Base-by-base conservation (phyloP, 768 basidiomycete genomes). In the Leccinum imitatum region DNA sequence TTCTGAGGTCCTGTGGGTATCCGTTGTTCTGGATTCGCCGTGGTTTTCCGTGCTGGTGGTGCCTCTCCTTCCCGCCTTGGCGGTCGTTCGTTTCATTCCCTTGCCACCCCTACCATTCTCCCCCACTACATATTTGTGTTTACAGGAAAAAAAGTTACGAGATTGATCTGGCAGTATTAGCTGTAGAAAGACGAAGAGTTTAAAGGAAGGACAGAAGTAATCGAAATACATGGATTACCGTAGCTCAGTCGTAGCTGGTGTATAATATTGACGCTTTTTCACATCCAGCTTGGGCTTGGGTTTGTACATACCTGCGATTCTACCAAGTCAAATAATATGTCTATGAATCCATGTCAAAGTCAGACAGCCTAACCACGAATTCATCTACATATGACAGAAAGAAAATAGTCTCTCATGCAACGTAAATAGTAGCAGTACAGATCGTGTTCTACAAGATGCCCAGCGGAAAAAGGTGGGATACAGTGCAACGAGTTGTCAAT, bases 161-260 rank as follows among this genome's bases (percentile, higher is more conserved):
- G 67, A 61, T 56, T 65, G 63, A 71, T 73, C 70, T 67, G 67
- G 68, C 60, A 63, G 58, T 65, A 60, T 63, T 68, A 65, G 62
- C 57, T 54, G 61, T 72, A 72, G 69, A 73, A 46, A 59, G 62
- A 44, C 53, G 56, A 61, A 61, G 61, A 62, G 57, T 46, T 56
- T 23, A 63, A 64, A 61, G 63, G 61, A 72, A 63, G 71, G 66
- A 72, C 73, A 71, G 69, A 73, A 71, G 65, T 73, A 71, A 67
- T 72, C 58, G 60, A 71, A 65, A 59, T 61, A 65, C 67, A 73
- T 63, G 69, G 64, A 52, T 60, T 63, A 61, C 50, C 60, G 58
- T 65, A 67, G 62, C 59, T 67, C 65, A 47, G 19, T 56, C 37
- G 58, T 61, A 71, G 67, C 58, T 64, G 56, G 41, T 73, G 72